Base-by-base conservation (phyloP, 129 eudicot genomes). In the Flaveria ramosissima region DNA sequence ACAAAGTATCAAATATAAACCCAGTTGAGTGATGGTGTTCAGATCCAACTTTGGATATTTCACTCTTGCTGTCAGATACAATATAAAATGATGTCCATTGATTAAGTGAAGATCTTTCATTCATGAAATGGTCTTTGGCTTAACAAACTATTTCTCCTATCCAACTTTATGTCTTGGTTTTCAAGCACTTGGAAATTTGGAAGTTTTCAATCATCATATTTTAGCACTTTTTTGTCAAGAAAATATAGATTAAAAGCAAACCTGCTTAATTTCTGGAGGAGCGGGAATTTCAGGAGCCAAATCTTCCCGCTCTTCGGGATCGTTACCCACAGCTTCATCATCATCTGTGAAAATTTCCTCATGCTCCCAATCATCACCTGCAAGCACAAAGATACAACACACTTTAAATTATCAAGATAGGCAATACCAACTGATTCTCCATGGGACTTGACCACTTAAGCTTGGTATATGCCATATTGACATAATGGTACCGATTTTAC, bases 351-450 rank as follows among this genome's bases (percentile, higher is more conserved):
- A 94, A 59, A 94, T 94, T 73, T 94, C 99, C 85, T 94, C 99
- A 77, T 94, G 99, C 89, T 94, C 99, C 99, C 99, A 94, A 63
- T 94, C 99, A 91, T 94, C 99, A 76, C 99, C 99, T 94, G 57
- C 50, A 72, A 32, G n/a, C 78, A 77, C 68, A 66, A 26, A 66
- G 9, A 32, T 70, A 75, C 45, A 57, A 68, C 67, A 60, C 51
- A 60, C 39, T 64, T 63, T 36, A 63, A 71, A 30, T 43, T 50
- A 6, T 72, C 47, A 68, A 4, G 41, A 36, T 36, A 36, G 41
- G 41, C 41, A 36, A 36, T 36, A 36, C 41, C 41, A 36, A 36
- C 41, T 36, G 41, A 36, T 36, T 36, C 41, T 0, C 41, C 41
- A 36, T 36, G 41, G 41, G 41, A 36, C 41, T 36, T 36, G 41